Percentiles rank a stretch among this genome's conserved stretches.
Conservation (phyloP, 768 basidiomycete species). For the Boletus insuetus region DNA sequence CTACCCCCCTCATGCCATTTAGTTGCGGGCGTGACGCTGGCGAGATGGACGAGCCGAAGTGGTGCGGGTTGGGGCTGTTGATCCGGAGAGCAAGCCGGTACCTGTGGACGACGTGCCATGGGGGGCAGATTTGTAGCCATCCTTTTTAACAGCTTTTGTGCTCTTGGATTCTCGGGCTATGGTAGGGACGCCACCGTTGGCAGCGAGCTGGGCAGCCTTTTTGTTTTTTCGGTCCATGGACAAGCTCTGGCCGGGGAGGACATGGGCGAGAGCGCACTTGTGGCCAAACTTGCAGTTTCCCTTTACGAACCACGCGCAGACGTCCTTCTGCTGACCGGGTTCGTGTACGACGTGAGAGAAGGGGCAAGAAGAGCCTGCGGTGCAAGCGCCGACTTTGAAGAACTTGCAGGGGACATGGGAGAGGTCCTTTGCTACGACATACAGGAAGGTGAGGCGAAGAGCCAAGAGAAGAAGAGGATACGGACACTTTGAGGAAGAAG, state of each 20-base stretch:
- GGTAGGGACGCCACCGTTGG: slow-evolving; percentile 38
- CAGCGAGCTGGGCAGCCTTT: slow-evolving; percentile 76
- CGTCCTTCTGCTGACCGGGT: slow-evolving; percentile 76
- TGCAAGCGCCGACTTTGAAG: slow-evolving; percentile 92
- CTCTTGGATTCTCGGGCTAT: slow-evolving; percentile 30
- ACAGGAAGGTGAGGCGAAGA: background rate
- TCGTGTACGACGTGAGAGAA: slow-evolving; percentile 82
- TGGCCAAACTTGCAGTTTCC: slow-evolving; percentile 83
- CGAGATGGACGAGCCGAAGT: slow-evolving; percentile 48
- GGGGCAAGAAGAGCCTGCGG: slow-evolving; percentile 91
- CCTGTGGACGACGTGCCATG: slow-evolving; percentile 10
- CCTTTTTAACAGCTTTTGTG: slow-evolving; percentile 38
- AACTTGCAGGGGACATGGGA: slow-evolving; percentile 98
- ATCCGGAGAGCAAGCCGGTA: slow-evolving; percentile 43
- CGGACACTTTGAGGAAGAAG: slow-evolving; percentile 33
- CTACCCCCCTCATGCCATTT: no score
- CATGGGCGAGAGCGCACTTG: slow-evolving; percentile 91
- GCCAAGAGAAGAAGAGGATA: background rate
- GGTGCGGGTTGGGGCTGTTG: slow-evolving; percentile 65
- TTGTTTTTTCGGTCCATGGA: slow-evolving; percentile 98
- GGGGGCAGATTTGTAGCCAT: slow-evolving; percentile 27
- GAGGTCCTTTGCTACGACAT: slow-evolving; percentile 71
- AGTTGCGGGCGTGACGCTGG: no score
- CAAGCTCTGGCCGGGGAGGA: slow-evolving; percentile 92
- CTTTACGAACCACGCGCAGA: slow-evolving; percentile 90